Conservation (phyloP, 306 rosid species). For the Cyclanthera cordifolia region DNA sequence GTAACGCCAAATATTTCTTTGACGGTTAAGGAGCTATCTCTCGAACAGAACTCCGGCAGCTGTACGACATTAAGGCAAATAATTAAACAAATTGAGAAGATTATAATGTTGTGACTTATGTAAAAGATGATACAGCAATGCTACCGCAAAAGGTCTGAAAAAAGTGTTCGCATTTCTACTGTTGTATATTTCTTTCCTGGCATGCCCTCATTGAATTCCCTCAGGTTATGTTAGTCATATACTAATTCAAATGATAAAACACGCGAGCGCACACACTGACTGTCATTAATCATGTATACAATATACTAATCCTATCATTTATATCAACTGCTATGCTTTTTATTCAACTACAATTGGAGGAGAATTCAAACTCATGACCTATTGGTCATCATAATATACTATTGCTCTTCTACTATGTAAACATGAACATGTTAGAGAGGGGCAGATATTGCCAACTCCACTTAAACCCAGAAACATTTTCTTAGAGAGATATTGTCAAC, state of each 20-base stretch:
- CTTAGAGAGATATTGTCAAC: not conserved
- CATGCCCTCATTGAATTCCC: not conserved
- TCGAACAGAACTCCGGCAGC: slow-evolving; percentile 84
- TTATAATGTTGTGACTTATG: not conserved
- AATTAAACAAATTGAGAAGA: too few relatives aligned
- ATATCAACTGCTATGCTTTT: too few relatives aligned
- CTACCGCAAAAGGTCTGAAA: not conserved
- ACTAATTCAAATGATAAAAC: not conserved
- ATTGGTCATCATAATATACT: too few relatives aligned
- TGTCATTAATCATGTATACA: not conserved
- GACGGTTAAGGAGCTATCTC: slow-evolving; percentile 64
- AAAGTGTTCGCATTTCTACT: not conserved
- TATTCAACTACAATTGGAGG: too few relatives aligned
- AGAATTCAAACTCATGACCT: too few relatives aligned
- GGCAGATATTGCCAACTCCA: too few relatives aligned
- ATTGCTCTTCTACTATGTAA: not conserved
- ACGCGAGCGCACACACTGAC: not conserved
- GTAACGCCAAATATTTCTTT: slow-evolving; percentile 93
- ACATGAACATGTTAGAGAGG: too few relatives aligned
- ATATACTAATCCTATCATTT: not conserved
- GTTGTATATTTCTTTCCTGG: not conserved
- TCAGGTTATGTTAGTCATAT: not conserved
- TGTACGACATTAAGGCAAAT: slow-evolving; percentile 26
- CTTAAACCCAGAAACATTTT: not conserved
- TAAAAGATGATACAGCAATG: not conserved